Evolutionary conservation across 106 monocot genomes (phyloP), one percentile per base, ranked within the genome.

Genomic region (Triglochin maritima): DNA sequence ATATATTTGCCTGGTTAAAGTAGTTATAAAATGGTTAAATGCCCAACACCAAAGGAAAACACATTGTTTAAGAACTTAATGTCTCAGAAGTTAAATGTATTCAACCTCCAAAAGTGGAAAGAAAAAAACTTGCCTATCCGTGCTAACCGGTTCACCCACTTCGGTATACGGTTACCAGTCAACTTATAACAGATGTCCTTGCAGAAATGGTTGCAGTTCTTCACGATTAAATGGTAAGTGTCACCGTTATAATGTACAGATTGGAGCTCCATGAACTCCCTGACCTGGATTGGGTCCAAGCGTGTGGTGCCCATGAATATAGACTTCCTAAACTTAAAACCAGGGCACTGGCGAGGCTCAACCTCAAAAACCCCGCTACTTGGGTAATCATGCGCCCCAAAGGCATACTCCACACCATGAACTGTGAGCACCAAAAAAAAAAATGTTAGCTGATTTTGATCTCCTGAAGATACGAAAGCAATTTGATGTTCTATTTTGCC

Each of bases 141-240:
- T 43, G 92, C 92, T 71, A 92, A 87, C 29, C 92, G 80, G 57
- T 92, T 92, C 46, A 92, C 92, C 92, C 92, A 92, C 70, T 82
- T 92, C 11, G 92, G 87, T 51, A 92, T 87, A 53, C 60, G 69
- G 49, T 87, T 92, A n/a, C 87, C 85, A 47, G 92, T 92, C 73
- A 92, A 72, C 71, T 92, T 92, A 68, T 73, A 72, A 67, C 87
- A 92, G 62, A 87, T 78, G 55, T 92, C 92, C 65, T 87, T 82
- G 81, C 84, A 92, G 69, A 92, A 92, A 70, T 92, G 87, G 64
- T 92, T 92, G 71, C 92, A 92, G 55, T 92, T 92, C 79, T 87
- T 92, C 13, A 71, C 76, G 59, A 92, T 92, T 62, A 92, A 79
- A 76, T 92, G 87, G 65, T 88, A 93, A 2, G 73, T 80, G 68